Evolutionary conservation across 176 grass and related monocot genomes (phyloP).

Genomic region (Phoenix roebelenii): DNA sequence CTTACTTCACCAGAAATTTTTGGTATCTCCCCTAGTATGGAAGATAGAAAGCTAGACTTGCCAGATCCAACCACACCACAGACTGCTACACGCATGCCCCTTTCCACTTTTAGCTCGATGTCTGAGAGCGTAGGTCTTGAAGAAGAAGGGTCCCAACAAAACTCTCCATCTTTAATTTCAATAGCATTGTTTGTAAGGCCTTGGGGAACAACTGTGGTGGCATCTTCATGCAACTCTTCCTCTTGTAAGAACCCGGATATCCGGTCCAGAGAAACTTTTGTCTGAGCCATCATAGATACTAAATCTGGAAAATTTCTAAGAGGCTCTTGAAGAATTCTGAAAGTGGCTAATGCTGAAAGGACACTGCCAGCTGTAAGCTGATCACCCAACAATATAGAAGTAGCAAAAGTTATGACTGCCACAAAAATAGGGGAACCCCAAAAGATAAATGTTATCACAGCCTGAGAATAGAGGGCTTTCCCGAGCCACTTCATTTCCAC

Average conservation of each 20-base stretch:
- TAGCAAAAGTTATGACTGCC: slow-evolving; percentile 73
- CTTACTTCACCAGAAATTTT: slow-evolving; percentile 84
- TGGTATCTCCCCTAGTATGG: slow-evolving; percentile 92
- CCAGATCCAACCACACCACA: slow-evolving; percentile 94
- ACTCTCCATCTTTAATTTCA: slow-evolving; percentile 65
- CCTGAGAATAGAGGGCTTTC: slow-evolving; percentile 77
- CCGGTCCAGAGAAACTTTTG: slow-evolving; percentile 82
- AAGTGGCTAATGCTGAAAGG: slow-evolving; percentile 90
- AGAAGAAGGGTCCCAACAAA: slow-evolving; percentile 61
- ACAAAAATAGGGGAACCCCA: slow-evolving; percentile 98
- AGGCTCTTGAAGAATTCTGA: slow-evolving; percentile 98
- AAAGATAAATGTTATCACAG: slow-evolving; percentile 93
- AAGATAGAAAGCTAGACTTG: slow-evolving; percentile 90
- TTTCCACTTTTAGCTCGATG: slow-evolving; percentile 62
- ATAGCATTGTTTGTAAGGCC: slow-evolving; percentile 53
- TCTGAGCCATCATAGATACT: slow-evolving; percentile 94
- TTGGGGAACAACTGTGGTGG: slow-evolving; percentile 56
- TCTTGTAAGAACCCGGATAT: slow-evolving; percentile 64
- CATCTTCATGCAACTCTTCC: slow-evolving; percentile 72
- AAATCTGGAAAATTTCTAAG: slow-evolving; percentile 95
- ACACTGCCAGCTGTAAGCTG: slow-evolving; percentile 91
- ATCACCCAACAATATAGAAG: slow-evolving; percentile 75
- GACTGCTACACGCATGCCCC: slow-evolving; percentile 86
- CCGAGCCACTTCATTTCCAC: slow-evolving; percentile 81
- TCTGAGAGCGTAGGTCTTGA: slow-evolving; percentile 44